These are phyloP conservation scores for Luzula sylvatica DNA, from an alignment of 176 grass and related monocot genomes.

Conservation along the genomic window DNA sequence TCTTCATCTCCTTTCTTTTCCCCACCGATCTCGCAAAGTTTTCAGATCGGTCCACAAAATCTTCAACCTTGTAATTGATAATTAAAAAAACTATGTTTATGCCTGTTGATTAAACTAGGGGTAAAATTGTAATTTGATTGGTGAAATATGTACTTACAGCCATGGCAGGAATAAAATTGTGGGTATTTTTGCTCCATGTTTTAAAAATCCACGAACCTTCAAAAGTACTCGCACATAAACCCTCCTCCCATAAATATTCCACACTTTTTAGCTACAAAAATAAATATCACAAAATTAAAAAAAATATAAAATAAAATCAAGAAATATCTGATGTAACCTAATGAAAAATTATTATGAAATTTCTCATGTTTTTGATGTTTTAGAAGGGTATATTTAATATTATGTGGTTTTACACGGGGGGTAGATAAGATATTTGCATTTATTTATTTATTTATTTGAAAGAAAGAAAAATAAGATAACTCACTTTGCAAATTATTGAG, in stretches of 20 bases:
- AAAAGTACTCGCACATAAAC: slow-evolving; percentile 65
- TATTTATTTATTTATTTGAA: too few species aligned
- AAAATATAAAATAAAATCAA: too few species aligned
- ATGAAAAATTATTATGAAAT: too few species aligned
- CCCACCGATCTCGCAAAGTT: slow-evolving; percentile 74
- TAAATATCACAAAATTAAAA: slow-evolving; percentile 2
- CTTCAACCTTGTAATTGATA: slow-evolving; percentile 56
- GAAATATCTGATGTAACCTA: too few species aligned
- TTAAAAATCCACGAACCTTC: slow-evolving; percentile 84
- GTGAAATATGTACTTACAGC: slow-evolving; percentile 31
- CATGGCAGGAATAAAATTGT: slow-evolving; percentile 32
- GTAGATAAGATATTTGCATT: background rate
- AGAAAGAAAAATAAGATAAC: slow-evolving; percentile 14
- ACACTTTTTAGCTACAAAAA: slow-evolving; percentile 57
- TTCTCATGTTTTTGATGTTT: background rate
- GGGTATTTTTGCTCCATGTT: slow-evolving; percentile 33
- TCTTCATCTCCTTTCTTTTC: slow-evolving; percentile 36
- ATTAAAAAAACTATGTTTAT: background rate
- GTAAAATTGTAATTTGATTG: too few species aligned
- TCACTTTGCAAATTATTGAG: slow-evolving; percentile 63
- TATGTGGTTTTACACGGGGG: background rate
- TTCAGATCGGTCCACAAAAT: slow-evolving; percentile 71
- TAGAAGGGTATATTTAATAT: background rate
- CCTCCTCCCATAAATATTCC: slow-evolving; percentile 66
- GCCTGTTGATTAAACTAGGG: background rate